Conservation (phyloP, 495 filamentous ascomycete genomes). For the Margaritispora aquatica region DNA sequence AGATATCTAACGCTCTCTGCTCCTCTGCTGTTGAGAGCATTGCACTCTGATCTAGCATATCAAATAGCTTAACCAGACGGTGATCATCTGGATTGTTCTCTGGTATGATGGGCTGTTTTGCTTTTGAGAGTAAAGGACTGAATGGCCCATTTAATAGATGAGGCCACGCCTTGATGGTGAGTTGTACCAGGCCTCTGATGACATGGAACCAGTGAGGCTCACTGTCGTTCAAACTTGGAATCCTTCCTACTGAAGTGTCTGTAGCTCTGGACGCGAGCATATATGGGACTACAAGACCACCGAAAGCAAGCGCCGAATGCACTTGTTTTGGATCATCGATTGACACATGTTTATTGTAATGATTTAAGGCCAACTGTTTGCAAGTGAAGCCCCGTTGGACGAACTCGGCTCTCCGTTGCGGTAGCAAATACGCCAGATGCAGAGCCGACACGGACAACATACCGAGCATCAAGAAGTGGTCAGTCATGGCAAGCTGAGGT, state of each 20-base stretch:
- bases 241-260: not conserved
- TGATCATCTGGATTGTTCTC: conserved; percentile 7
- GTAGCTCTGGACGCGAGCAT: conserved; percentile 12
- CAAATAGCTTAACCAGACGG: not conserved
- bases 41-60: not conserved
- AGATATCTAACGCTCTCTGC: conserved; percentile 22
- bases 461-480: conserved; percentile 36
- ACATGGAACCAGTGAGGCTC: conserved; percentile 12
- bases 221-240: conserved; percentile 6
- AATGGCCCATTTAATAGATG: conserved; percentile 4
- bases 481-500: conserved; percentile 30
- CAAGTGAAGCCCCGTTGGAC: not conserved
- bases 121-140: not conserved
- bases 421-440: conserved; percentile 33
- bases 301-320: conserved; percentile 13
- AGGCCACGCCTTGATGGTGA: not conserved
- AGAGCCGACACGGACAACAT: conserved; percentile 36
- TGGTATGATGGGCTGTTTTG: not conserved
- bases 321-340: conserved; percentile 1
- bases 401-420: conserved; percentile 12
- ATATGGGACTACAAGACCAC: conserved; percentile 24
- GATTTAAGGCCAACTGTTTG: not conserved
- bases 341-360: conserved; percentile 8
- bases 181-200: conserved; percentile 1
- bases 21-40: conserved; percentile 9